Base-by-base conservation (phyloP, 2,329 filamentous ascomycete species). In the Zymoseptoria ardabiliae region DNA sequence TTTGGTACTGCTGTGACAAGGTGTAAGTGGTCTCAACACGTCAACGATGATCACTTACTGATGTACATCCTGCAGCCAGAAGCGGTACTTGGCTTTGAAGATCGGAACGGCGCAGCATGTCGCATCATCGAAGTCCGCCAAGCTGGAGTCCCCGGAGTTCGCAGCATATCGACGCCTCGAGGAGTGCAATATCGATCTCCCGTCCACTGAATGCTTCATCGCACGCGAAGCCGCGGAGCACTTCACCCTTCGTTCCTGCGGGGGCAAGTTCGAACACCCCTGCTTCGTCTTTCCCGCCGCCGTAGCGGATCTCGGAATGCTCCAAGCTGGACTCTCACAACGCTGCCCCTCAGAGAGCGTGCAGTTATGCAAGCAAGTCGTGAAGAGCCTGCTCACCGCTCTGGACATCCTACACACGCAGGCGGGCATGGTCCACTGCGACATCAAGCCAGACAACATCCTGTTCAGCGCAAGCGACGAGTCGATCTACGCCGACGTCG, bases 1-100 rank as follows among this genome's bases (percentile, higher is more conserved):
- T 76, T 2, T 78, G 76, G 76, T 69, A 78, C 2, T 71, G 69
- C 48, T 70, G 66, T 25, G 73, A 77, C 67, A 69, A 74, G 20
- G 53, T 35, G 59, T 63, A 51, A 23, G 58, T 21, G 41, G 4
- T 23, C 11, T 45, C 35, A 45, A 17, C 35, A 45, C 6, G 35
- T 56, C 21, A 56, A 30, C 35, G 5, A 45, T 17, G 35, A 45
- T 45, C 17, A n/a, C 35, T 45, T 45, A 45, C 35, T 45, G 13
- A 45, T 45, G 17, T n/a, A 45, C 17, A 45, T 45, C 13, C 35
- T 45, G 11, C 35, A 45, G 35, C 35, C 35, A 45, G 35, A 45
- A 45, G 35, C 35, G 35, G 17, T n/a, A 45, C 13, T 45, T 45
- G 35, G 35, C 35, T 7, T 45, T 45, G 35, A 45, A 45, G 35